phyloP scores from a whole-genome alignment of 2,329 filamentous ascomycete species.

The Sclerotinia spermophila region DNA sequence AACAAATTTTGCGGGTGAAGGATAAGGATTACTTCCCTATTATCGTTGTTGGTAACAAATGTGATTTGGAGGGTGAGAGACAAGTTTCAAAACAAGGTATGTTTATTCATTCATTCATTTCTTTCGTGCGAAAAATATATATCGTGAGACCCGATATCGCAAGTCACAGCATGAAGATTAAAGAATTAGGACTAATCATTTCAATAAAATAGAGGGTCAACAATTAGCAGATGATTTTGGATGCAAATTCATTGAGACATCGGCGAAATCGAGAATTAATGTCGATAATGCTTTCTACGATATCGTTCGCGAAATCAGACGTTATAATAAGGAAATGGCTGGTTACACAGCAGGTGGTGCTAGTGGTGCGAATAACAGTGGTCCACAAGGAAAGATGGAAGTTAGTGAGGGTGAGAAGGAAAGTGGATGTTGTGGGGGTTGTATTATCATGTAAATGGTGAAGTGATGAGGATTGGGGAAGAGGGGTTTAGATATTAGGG shows the following conservation, averaged over 20 bases:
- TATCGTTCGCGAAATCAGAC: constrained; percentile 94
- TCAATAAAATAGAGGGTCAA: constrained; percentile 69
- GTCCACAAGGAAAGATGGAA: constrained; percentile 67
- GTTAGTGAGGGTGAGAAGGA: constrained; percentile 65
- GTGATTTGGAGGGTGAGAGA: constrained; percentile 90
- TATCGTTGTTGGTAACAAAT: constrained; percentile 98
- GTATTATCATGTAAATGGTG: constrained; percentile 73
- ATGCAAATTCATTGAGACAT: constrained; percentile 99
- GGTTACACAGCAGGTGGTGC: constrained; percentile 70
- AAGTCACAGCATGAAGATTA: too few species aligned
- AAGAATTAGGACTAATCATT: neutral
- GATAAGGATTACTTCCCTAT: constrained; percentile 99
- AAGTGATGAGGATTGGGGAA: neutral
- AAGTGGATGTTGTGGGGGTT: constrained; percentile 66
- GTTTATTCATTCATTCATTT: constrained; percentile 31
- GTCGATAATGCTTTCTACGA: constrained; percentile 99
- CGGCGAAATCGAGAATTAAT: constrained; percentile 95
- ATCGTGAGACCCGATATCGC: neutral
- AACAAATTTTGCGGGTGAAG: constrained; percentile 97
- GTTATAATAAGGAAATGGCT: constrained; percentile 98
- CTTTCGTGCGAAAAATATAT: constrained; percentile 24
- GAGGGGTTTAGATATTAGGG: neutral
- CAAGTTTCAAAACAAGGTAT: constrained; percentile 89
- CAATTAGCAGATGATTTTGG: constrained; percentile 79
- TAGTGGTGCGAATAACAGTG: constrained; percentile 57